Percentiles rank a stretch among this genome's conserved stretches.
Conservation (phyloP, 768 basidiomycete species). For the Mycena pura region DNA sequence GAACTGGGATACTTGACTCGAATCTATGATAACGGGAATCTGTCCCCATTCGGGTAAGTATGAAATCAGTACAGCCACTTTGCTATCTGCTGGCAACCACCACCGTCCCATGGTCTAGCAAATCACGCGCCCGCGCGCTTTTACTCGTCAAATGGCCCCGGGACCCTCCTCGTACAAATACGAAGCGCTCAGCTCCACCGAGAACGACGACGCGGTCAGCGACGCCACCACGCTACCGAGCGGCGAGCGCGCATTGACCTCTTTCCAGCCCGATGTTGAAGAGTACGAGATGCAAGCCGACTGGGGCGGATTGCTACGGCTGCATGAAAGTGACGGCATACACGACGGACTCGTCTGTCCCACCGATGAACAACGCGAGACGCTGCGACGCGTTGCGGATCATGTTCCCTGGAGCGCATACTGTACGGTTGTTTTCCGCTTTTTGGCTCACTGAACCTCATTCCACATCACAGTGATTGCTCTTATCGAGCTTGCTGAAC, state of each 20-base stretch:
- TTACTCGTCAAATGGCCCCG: background rate
- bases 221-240: background rate
- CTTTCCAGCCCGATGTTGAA: background rate
- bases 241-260: background rate
- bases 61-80: too few species aligned
- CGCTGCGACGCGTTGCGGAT: slow-evolving; percentile 69
- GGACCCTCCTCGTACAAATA: slow-evolving; percentile 10
- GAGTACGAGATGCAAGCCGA: slow-evolving; percentile 12
- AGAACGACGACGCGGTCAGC: background rate
- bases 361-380: slow-evolving; percentile 63
- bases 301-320: background rate
- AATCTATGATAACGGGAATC: too few species aligned
- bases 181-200: slow-evolving; percentile 6
- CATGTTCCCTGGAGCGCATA: slow-evolving; percentile 64
- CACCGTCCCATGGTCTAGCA: too few species aligned
- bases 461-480: slow-evolving; percentile 60
- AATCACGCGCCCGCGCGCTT: too few species aligned
- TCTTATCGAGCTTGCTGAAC: slow-evolving; percentile 71
- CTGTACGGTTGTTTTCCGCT: slow-evolving; percentile 40
- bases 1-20: too few species aligned
- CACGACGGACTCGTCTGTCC: slow-evolving; percentile 69
- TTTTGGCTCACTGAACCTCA: background rate
- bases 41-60: too few species aligned
- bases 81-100: too few species aligned
- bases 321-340: slow-evolving; percentile 31